phyloP scores from a whole-genome alignment of 768 basidiomycete genomes.

The Krasilnikovozyma curviuscula region DNA sequence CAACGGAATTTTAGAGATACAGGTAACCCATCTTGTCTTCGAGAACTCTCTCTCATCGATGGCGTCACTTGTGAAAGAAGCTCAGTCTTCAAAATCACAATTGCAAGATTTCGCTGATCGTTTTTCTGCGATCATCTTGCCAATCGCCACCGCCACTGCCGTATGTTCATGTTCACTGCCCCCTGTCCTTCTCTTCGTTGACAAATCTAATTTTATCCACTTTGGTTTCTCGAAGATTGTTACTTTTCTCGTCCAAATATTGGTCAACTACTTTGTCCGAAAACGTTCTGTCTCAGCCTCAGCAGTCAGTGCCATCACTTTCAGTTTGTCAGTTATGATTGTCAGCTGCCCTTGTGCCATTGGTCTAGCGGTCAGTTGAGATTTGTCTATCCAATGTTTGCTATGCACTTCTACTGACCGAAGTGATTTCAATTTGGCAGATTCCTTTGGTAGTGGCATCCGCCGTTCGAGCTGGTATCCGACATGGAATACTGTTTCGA shows the following conservation, averaged over 20 bases:
- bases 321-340: neutral
- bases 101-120: constrained; percentile 25
- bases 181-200: no score
- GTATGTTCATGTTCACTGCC: neutral
- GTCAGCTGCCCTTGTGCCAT: neutral
- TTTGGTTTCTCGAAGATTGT: neutral
- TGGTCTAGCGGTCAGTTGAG: neutral
- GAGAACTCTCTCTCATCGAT: constrained; percentile 32
- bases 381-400: neutral
- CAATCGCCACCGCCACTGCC: neutral
- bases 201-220: neutral
- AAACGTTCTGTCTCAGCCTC: constrained; percentile 20
- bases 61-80: constrained; percentile 26
- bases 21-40: constrained; percentile 26
- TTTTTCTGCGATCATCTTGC: neutral
- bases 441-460: constrained; percentile 2
- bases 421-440: neutral
- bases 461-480: neutral
- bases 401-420: neutral
- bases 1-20: constrained; percentile 25
- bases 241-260: constrained; percentile 28
- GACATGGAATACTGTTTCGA: neutral
- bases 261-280: constrained; percentile 24
- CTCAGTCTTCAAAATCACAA: constrained; percentile 27
- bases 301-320: constrained; percentile 25